Base-by-base conservation (phyloP, 805 yeast species). In the Hanseniaspora singularis region DNA sequence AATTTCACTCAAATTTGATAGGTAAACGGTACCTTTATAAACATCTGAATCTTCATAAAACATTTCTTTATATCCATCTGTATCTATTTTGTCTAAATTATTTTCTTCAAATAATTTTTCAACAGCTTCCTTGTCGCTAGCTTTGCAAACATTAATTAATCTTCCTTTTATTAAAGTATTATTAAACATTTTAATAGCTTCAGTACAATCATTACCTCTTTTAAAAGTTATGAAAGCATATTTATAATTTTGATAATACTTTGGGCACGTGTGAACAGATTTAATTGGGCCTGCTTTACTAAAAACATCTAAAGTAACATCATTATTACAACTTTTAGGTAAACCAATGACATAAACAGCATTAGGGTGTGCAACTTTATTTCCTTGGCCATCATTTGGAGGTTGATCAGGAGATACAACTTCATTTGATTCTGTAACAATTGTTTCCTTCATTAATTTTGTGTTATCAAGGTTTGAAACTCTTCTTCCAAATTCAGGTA, bases 151-250 rank as follows among this genome's bases (percentile, higher is more conserved):
- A 26, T 48, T 48, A 2, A 62, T 49, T 14, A 49, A 54, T 39
- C 54, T 58, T 3, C 56, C 62, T 38, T 56, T 58, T 37, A 61
- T 62, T 1, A 39, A 26, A 9, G 56, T 51, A 14, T 58, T 57
- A 48, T 68, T 59, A 32, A 62, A 54, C 15, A 51, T 49, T 19
- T 59, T 52, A 16, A 72, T 65, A 11, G 72, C 68, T 4, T 54
- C 51, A 22, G 54, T 52, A 1, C 71, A 68, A 38, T 61, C 66
- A 8, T 54, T 49, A 22, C 61, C 59, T 27, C 58, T 60, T 49
- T 65, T 67, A 53, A 64, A 71, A 15, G 69, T 69, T 2, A 71
- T 61, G 51, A 69, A 70, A 6, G 69, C 70, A 64, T 65, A 62
- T 19, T 54, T 47, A 6, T 65, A 54, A 12, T 55, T 53, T 33